Conservation (phyloP, 2,329 filamentous ascomycete species). For the Colletotrichum theobromicola region DNA sequence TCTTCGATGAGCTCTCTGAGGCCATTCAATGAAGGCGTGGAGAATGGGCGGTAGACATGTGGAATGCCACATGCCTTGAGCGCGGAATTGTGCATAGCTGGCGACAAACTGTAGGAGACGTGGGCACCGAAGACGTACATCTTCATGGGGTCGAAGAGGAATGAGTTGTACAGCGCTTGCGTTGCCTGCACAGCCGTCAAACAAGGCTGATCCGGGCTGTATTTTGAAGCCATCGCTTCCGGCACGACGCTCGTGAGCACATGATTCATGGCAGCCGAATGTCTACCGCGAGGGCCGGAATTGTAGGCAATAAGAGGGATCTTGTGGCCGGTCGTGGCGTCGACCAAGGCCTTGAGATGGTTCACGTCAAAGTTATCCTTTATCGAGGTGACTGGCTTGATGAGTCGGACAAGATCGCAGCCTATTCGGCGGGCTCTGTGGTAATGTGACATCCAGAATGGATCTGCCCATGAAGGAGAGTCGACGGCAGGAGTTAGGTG, state of each 20-base stretch:
- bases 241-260: conserved; percentile 67
- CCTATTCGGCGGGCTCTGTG: conserved; percentile 60
- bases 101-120: conserved; percentile 75
- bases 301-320: conserved; percentile 69
- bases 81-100: conserved; percentile 78
- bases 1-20: conserved; percentile 70
- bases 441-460: conserved; percentile 61
- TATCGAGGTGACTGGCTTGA: conserved; percentile 59
- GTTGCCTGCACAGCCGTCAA: conserved; percentile 70
- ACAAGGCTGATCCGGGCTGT: conserved; percentile 24
- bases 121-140: conserved; percentile 78
- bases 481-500: conserved; percentile 50
- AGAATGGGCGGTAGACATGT: conserved; percentile 69
- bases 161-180: conserved; percentile 68
- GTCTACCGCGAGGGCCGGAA: conserved; percentile 64
- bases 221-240: conserved; percentile 33
- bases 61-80: conserved; percentile 71
- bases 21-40: conserved; percentile 65
- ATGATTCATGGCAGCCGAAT: conserved; percentile 71
- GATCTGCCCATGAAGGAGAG: conserved; percentile 59
- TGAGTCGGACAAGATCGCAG: conserved; percentile 68
- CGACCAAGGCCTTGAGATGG: conserved; percentile 56
- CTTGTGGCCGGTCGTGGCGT: conserved; percentile 42
- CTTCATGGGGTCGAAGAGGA: conserved; percentile 71
- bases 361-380: conserved; percentile 69